A percentile compares a stretch with the other conserved stretches of the same genome.
phyloP scores from a whole-genome alignment of 169 alveolate genomes.

The Neospora caninum region DNA sequence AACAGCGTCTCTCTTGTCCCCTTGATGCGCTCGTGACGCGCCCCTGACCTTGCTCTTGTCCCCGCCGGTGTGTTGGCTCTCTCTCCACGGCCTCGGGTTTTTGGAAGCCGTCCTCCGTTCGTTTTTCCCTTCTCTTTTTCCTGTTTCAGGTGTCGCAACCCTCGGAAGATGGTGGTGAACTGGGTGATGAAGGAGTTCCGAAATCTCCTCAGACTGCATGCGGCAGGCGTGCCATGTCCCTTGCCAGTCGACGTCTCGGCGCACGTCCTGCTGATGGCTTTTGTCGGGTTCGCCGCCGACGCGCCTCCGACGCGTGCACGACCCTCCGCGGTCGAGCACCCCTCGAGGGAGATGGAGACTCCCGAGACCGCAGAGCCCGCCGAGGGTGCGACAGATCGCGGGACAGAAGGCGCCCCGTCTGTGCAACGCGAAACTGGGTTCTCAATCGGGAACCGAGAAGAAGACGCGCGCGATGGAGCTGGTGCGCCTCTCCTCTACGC shows the following conservation, averaged over 20 bases:
- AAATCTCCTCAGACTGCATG: slow-evolving; percentile 93
- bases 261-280: slow-evolving; percentile 97
- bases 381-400: neutral
- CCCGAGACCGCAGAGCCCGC: too few species aligned
- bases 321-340: neutral
- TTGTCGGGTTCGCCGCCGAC: slow-evolving; percentile 87
- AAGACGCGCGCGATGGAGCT: slow-evolving; percentile 12
- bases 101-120: neutral
- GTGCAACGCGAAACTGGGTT: neutral
- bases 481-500: neutral
- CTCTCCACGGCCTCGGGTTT: neutral
- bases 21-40: too few species aligned
- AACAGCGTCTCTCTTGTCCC: too few species aligned
- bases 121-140: slow-evolving; percentile 78
- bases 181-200: slow-evolving; percentile 99
- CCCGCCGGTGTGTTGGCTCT: neutral
- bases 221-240: slow-evolving; percentile 75
- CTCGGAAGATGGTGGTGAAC: slow-evolving; percentile 98
- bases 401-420: neutral
- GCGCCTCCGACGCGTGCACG: slow-evolving; percentile 48
- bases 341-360: neutral
- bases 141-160: slow-evolving; percentile 91
- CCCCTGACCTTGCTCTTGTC: too few species aligned
- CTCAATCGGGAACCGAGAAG: slow-evolving; percentile 6
- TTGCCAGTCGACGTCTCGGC: slow-evolving; percentile 85